Evolutionary conservation across 1,284 basidiomycete species (phyloP).

Genomic region (Cerrena zonata): DNA sequence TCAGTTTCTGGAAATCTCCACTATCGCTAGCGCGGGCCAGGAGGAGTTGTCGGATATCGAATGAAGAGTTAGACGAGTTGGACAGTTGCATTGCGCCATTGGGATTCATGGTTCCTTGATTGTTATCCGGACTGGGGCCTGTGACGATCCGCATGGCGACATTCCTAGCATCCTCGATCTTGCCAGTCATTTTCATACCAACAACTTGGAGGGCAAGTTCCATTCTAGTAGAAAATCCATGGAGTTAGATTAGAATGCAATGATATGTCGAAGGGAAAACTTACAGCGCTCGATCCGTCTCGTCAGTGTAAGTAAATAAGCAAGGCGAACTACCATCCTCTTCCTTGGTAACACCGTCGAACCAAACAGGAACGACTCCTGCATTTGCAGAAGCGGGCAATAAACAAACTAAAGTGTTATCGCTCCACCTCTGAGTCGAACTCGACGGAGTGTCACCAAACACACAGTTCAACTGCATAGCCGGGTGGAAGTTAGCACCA

Average conservation of each 20-base stretch:
- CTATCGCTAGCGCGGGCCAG: constrained; percentile 46
- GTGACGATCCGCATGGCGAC: constrained; percentile 83
- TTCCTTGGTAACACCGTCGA: constrained; percentile 64
- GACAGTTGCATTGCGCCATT: constrained; percentile 49
- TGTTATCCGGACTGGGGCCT: constrained; percentile 46
- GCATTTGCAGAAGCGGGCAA: constrained; percentile 79
- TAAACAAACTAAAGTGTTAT: constrained; percentile 89
- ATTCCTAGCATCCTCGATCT: constrained; percentile 86
- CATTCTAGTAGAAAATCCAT: constrained; percentile 57
- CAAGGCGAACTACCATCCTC: constrained; percentile 52
- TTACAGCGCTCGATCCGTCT: constrained; percentile 81
- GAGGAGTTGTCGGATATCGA: constrained; percentile 50
- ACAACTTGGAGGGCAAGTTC: constrained; percentile 92
- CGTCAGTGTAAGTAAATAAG: constrained; percentile 86
- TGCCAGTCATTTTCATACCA: constrained; percentile 92
- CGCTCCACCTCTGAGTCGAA: constrained; percentile 86
- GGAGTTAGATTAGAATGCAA: not conserved
- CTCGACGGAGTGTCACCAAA: constrained; percentile 84
- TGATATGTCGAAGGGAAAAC: too few relatives aligned
- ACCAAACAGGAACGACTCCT: constrained; percentile 88
- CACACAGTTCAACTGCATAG: constrained; percentile 66
- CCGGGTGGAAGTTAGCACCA: constrained; percentile 80
- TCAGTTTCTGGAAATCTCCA: constrained; percentile 68
- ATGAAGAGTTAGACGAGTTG: constrained; percentile 34
- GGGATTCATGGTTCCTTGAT: constrained; percentile 28